These are phyloP conservation scores for Ulota crispa DNA, from an alignment of 225 moss, liverwort and hornwort genomes.

Conservation along the genomic window DNA sequence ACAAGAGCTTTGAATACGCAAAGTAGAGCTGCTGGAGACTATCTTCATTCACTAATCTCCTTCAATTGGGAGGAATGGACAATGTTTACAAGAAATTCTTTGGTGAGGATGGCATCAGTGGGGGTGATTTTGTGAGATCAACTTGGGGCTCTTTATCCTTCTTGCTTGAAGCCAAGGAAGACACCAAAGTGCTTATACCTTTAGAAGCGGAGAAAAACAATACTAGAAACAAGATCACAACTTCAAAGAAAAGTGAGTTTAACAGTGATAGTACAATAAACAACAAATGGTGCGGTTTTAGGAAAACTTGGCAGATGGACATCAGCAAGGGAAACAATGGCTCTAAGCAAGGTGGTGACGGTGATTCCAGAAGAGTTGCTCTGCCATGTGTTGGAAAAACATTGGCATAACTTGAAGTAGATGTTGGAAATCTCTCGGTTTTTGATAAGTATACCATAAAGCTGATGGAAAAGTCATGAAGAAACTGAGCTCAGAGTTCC, in stretches of 20 bases:
- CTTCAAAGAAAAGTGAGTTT: not conserved
- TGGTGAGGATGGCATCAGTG: slow-evolving; percentile 61
- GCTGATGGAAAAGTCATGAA: slow-evolving; percentile 40
- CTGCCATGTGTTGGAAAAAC: slow-evolving; percentile 39
- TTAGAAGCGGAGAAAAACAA: slow-evolving; percentile 1
- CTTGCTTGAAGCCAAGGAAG: slow-evolving; percentile 31
- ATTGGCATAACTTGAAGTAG: slow-evolving; percentile 41
- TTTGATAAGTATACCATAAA: slow-evolving; percentile 42
- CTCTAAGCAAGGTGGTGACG: slow-evolving; percentile 27
- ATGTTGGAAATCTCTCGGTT: slow-evolving; percentile 35
- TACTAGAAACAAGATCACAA: not conserved
- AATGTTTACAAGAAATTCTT: slow-evolving; percentile 53
- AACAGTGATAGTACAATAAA: not conserved
- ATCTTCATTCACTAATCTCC: slow-evolving; percentile 40
- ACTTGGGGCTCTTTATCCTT: slow-evolving; percentile 41
- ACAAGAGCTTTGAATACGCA: slow-evolving; percentile 60
- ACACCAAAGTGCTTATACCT: not conserved
- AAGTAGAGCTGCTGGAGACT: slow-evolving; percentile 58
- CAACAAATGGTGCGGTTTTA: slow-evolving; percentile 36
- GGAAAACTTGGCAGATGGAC: slow-evolving; percentile 18
- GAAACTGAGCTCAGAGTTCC: slow-evolving; percentile 46
- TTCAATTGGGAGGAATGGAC: slow-evolving; percentile 50
- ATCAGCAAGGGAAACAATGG: slow-evolving; percentile 17
- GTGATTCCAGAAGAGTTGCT: slow-evolving; percentile 41
- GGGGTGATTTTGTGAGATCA: slow-evolving; percentile 56